phyloP scores from a whole-genome alignment of 108 stramenopile genomes.

The Skeletonema menzelii region DNA sequence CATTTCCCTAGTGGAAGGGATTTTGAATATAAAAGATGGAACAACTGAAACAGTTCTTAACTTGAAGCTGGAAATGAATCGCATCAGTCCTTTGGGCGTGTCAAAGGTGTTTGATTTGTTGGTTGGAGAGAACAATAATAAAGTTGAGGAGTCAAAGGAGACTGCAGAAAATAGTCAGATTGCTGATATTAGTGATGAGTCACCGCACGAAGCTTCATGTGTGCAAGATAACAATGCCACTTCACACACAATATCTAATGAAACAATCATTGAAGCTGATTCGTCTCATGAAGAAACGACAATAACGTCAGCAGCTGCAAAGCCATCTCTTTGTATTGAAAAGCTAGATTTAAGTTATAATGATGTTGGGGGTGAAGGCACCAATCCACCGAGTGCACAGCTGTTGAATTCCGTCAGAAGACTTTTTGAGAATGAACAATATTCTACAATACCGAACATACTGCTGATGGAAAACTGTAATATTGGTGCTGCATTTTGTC shows the following conservation, averaged over 20 bases:
- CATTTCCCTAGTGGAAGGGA: constrained; percentile 11
- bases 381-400: constrained; percentile 2
- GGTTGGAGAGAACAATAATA: constrained; percentile 22
- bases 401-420: constrained; percentile 27
- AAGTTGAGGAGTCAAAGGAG: constrained; percentile 1
- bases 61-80: constrained; percentile 44
- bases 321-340: constrained; percentile 11
- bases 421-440: constrained; percentile 21
- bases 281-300: not conserved
- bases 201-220: not conserved
- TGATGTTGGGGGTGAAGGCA: constrained; percentile 43
- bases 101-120: constrained; percentile 30
- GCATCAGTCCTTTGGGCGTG: constrained; percentile 39
- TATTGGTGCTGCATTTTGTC: constrained; percentile 70
- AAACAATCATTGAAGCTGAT: too few relatives aligned
- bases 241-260: not conserved
- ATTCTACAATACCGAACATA: constrained; percentile 44
- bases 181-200: not conserved
- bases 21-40: constrained; percentile 6
- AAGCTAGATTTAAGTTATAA: constrained; percentile 72
- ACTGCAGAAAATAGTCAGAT: constrained; percentile 6
- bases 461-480: constrained; percentile 64
- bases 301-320: not conserved
- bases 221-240: not conserved
- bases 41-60: not conserved